A percentile compares a stretch with the other conserved stretches of the same genome.
phyloP scores from a whole-genome alignment of 768 basidiomycete species.

The Cytidiella melzeri region DNA sequence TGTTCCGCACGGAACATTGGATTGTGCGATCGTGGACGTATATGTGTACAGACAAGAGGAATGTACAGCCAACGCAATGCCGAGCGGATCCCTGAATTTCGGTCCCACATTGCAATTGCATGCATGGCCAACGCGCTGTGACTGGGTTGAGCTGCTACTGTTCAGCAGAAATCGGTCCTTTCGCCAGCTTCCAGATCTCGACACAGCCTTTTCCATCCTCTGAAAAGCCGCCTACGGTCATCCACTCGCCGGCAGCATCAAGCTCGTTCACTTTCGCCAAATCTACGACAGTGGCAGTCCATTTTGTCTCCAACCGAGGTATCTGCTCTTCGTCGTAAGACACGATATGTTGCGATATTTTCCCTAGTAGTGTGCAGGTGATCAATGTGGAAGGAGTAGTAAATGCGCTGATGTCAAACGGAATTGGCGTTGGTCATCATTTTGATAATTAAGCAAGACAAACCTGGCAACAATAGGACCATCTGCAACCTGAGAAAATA shows the following conservation, averaged over 20 bases:
- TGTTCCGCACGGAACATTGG: no score
- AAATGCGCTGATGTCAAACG: slow-evolving; percentile 38
- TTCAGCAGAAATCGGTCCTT: no score
- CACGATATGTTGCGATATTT: slow-evolving; percentile 44
- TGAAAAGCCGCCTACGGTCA: slow-evolving; percentile 59
- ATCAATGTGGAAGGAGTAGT: slow-evolving; percentile 36
- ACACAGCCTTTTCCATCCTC: slow-evolving; percentile 53
- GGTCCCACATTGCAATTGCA: no score
- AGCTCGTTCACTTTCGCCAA: slow-evolving; percentile 65
- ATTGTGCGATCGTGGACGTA: no score
- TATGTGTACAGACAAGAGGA: no score
- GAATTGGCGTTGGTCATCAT: slow-evolving; percentile 4
- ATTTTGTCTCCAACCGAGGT: slow-evolving; percentile 37
- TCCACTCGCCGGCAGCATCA: slow-evolving; percentile 36
- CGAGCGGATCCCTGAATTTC: no score
- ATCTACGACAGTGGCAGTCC: slow-evolving; percentile 37
- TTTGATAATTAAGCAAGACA: slow-evolving; percentile 16
- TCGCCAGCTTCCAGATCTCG: slow-evolving; percentile 44
- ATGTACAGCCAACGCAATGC: no score
- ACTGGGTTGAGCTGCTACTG: no score
- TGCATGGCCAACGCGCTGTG: no score
- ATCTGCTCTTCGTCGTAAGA: slow-evolving; percentile 31
- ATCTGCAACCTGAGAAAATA: slow-evolving; percentile 49
- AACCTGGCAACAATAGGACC: slow-evolving; percentile 74
- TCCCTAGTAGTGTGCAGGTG: slow-evolving; percentile 58